These are phyloP conservation scores for Saturnispora kantuleensis DNA, from an alignment of 805 yeast species.

Conservation along the genomic window DNA sequence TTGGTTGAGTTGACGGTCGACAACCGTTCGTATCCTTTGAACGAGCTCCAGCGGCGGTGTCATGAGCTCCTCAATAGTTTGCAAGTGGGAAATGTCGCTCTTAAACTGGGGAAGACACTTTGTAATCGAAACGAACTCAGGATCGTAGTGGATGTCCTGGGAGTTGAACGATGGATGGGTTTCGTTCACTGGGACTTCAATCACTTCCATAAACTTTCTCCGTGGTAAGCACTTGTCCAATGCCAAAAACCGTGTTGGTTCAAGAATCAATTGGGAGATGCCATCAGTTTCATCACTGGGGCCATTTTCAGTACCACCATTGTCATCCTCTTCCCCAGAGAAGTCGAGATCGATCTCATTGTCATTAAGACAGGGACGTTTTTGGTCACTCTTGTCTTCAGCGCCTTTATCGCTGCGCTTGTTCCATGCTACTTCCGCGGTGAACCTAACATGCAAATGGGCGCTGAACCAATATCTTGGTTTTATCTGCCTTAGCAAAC, in stretches of 20 bases:
- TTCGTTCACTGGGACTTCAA: slow-evolving; percentile 28
- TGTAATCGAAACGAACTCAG: slow-evolving; percentile 34
- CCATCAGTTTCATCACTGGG: background rate
- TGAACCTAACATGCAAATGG: slow-evolving; percentile 72
- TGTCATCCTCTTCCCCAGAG: background rate
- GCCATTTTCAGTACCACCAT: background rate
- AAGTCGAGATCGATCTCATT: slow-evolving; percentile 14
- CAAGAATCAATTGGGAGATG: background rate
- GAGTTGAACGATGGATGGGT: background rate
- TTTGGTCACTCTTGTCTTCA: slow-evolving; percentile 14
- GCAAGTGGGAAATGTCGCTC: slow-evolving; percentile 35
- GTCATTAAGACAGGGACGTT: slow-evolving; percentile 9
- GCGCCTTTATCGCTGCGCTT: slow-evolving; percentile 14
- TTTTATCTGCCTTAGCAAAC: slow-evolving; percentile 39
- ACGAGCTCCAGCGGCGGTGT: background rate
- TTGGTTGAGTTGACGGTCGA: background rate
- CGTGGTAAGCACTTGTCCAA: slow-evolving; percentile 75
- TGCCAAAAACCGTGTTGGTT: slow-evolving; percentile 45
- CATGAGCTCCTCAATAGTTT: background rate
- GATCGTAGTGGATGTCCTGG: background rate
- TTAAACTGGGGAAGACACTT: slow-evolving; percentile 46
- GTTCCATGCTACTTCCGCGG: slow-evolving; percentile 31
- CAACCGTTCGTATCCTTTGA: background rate
- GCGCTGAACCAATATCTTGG: slow-evolving; percentile 84
- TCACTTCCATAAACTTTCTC: slow-evolving; percentile 45